Evolutionary conservation across 2,329 filamentous ascomycete species (phyloP).

Genomic region (Capronia epimyces): DNA sequence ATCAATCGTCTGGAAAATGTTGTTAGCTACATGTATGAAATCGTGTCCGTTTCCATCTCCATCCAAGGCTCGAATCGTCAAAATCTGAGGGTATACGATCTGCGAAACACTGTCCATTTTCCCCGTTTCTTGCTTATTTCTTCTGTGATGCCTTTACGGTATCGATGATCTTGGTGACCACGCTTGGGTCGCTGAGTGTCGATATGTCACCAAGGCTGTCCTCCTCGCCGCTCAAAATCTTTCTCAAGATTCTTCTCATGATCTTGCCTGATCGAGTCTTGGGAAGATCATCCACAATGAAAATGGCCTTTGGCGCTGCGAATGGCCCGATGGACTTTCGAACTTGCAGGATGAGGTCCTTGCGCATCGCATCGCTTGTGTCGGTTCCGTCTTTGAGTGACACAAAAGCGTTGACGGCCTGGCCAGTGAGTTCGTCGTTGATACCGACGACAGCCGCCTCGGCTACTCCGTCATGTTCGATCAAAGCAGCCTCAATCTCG

Average conservation of each 20-base stretch:
- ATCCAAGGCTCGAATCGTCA: neutral
- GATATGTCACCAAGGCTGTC: slow-evolving; percentile 91
- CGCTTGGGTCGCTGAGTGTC: slow-evolving; percentile 80
- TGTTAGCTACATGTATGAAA: slow-evolving; percentile 1
- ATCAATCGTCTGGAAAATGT: neutral
- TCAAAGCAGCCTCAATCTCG: slow-evolving; percentile 93
- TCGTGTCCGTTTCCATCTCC: neutral
- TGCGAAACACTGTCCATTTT: neutral
- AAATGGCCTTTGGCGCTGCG: slow-evolving; percentile 89
- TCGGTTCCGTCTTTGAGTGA: slow-evolving; percentile 81
- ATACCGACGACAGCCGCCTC: slow-evolving; percentile 95
- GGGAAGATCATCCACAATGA: slow-evolving; percentile 84
- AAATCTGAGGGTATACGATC: slow-evolving; percentile 1
- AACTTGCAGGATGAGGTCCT: slow-evolving; percentile 90
- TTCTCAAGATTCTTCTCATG: slow-evolving; percentile 92
- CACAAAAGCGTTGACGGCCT: slow-evolving; percentile 96
- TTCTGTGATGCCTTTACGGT: slow-evolving; percentile 58
- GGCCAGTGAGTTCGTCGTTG: slow-evolving; percentile 86
- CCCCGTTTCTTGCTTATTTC: slow-evolving; percentile 32
- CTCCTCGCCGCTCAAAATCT: slow-evolving; percentile 95
- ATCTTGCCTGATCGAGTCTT: slow-evolving; percentile 99
- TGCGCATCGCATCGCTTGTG: slow-evolving; percentile 71
- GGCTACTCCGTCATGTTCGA: slow-evolving; percentile 83
- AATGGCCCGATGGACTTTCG: slow-evolving; percentile 97
- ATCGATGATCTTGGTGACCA: slow-evolving; percentile 85